These are phyloP conservation scores for Saccharomyces hybrid DNA, from an alignment of 1,139 yeast genomes.

Conservation along the genomic window DNA sequence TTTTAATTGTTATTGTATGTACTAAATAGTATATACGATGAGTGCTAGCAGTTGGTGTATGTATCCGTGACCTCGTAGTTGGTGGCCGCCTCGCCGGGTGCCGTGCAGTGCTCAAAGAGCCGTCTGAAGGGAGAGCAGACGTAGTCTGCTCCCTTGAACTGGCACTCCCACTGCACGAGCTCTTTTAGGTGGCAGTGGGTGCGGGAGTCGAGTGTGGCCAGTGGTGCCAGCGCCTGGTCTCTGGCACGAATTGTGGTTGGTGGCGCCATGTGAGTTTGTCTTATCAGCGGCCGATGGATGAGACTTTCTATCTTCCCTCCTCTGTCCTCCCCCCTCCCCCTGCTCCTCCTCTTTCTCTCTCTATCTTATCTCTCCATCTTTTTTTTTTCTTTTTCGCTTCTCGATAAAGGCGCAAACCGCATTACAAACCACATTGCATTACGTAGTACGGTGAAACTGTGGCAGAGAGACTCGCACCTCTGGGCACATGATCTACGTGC, in stretches of 20 bases:
- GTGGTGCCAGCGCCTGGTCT: conserved; percentile 11
- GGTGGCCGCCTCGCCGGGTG: conserved; percentile 20
- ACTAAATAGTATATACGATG: background rate
- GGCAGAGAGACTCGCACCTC: background rate
- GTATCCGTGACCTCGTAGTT: conserved; percentile 21
- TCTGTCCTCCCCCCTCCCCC: background rate
- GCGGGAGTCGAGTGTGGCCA: conserved; percentile 29
- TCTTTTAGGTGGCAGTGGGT: conserved; percentile 19
- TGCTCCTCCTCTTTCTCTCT: background rate
- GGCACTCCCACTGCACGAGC: conserved; percentile 9
- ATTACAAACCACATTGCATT: background rate
- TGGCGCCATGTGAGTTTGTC: conserved; percentile 7
- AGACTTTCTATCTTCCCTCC: background rate
- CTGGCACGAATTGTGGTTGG: conserved; percentile 20
- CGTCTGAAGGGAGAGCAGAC: conserved; percentile 50
- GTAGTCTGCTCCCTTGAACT: conserved; percentile 28
- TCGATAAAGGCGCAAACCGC: background rate
- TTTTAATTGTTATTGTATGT: background rate
- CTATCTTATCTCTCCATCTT: background rate
- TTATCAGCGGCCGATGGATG: background rate
- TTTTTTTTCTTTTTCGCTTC: background rate
- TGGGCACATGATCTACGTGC: background rate
- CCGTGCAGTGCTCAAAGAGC: conserved; percentile 43
- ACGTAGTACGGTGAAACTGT: background rate
- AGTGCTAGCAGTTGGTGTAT: conserved; percentile 13